phyloP scores from a whole-genome alignment of 1,139 yeast species.

The Hansenula anomala region DNA sequence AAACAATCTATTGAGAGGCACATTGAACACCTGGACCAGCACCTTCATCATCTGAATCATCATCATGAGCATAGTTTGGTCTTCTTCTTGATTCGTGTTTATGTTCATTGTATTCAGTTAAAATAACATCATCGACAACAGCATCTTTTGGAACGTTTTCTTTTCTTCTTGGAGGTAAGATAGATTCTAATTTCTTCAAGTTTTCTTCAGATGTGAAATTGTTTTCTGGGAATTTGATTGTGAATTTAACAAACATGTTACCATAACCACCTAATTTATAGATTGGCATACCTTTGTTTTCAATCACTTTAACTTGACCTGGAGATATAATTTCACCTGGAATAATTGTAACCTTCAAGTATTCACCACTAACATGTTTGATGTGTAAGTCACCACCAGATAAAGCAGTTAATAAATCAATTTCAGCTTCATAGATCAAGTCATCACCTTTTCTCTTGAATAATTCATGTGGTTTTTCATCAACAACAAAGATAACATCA shows the following conservation, averaged over 20 bases:
- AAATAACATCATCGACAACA: slow-evolving; percentile 78
- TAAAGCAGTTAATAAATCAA: slow-evolving; percentile 88
- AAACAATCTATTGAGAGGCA: slow-evolving; percentile 70
- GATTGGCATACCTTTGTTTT: slow-evolving; percentile 95
- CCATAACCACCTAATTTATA: slow-evolving; percentile 74
- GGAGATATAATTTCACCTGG: slow-evolving; percentile 96
- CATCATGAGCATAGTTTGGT: slow-evolving; percentile 47
- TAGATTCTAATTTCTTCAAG: slow-evolving; percentile 56
- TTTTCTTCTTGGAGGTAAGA: slow-evolving; percentile 62
- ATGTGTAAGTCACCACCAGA: slow-evolving; percentile 93
- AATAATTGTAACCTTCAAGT: slow-evolving; percentile 71
- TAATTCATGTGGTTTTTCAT: slow-evolving; percentile 77
- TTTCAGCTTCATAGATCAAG: slow-evolving; percentile 76
- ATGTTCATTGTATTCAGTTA: slow-evolving; percentile 57
- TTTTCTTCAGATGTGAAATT: slow-evolving; percentile 64
- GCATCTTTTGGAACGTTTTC: slow-evolving; percentile 55
- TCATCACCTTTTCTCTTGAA: slow-evolving; percentile 91
- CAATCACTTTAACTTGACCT: slow-evolving; percentile 73
- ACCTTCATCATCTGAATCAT: slow-evolving; percentile 66
- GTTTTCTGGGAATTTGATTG: slow-evolving; percentile 64
- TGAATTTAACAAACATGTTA: slow-evolving; percentile 66
- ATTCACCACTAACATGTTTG: slow-evolving; percentile 85
- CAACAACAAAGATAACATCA: slow-evolving; percentile 88
- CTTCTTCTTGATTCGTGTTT: slow-evolving; percentile 46
- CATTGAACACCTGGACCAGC: slow-evolving; percentile 82